phyloP scores from a whole-genome alignment of 2,329 filamentous ascomycete species.

The Nothophoma quercina region DNA sequence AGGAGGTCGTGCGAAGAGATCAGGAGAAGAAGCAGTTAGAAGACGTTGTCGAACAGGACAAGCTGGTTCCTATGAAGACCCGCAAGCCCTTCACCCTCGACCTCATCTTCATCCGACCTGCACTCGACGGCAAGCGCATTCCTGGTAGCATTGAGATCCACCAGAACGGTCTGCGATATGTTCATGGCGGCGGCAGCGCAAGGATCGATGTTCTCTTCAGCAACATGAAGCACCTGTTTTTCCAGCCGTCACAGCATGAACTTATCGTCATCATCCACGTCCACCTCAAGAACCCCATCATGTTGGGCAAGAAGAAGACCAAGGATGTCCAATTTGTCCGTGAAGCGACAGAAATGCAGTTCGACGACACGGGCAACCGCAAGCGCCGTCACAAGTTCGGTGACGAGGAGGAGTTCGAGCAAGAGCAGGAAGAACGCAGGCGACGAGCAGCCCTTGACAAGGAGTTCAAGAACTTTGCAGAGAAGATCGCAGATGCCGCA shows the following conservation, averaged over 20 bases:
- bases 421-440: conserved; percentile 94
- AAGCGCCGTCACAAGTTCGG: conserved; percentile 98
- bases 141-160: conserved; percentile 97
- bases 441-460: conserved; percentile 91
- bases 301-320: conserved; percentile 98
- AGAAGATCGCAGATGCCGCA: conserved; percentile 96
- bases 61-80: conserved; percentile 92
- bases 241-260: conserved; percentile 96
- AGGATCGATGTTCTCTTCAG: conserved; percentile 94
- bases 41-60: conserved; percentile 98
- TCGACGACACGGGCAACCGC: conserved; percentile 97
- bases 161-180: conserved; percentile 96
- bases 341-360: conserved; percentile 97
- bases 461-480: conserved; percentile 93
- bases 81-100: conserved; percentile 89
- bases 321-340: conserved; percentile 99
- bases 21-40: conserved; percentile 99
- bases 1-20: conserved; percentile 87
- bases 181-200: conserved; percentile 78
- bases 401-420: conserved; percentile 98
- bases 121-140: conserved; percentile 95
- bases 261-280: conserved; percentile 98
- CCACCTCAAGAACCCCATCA: conserved; percentile 96
- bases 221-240: conserved; percentile 98
- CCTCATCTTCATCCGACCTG: conserved; percentile 93